Base-by-base conservation (phyloP, 2,329 filamentous ascomycete genomes). In the Colletotrichum spaethianum region DNA sequence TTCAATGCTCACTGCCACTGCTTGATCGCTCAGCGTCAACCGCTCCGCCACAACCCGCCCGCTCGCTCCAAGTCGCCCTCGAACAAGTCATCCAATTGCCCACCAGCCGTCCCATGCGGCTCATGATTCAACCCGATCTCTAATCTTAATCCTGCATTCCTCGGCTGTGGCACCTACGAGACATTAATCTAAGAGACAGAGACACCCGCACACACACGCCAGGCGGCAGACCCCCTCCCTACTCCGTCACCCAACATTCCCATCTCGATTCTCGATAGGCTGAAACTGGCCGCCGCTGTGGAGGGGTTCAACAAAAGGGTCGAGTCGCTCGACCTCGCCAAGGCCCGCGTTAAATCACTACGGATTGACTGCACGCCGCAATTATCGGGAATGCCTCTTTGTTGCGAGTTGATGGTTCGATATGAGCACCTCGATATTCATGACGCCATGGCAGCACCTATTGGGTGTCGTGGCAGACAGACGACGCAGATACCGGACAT, bases 71-170 rank as follows among this genome's bases (percentile, higher is more conserved):
- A 12, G n/a, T 23, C 44, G n/a, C n/a, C 23, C 9, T 31, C 26
- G 9, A 12, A 31, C 57, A 23, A 44, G n/a, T 26, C 66, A 63
- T 31, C 50, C 66, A 52, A 67, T 61, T 61, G 36, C 28, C 31
- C 42, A 20, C 36, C 44, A 28, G 16, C 36, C 20, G 20, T 23
- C 18, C 20, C 44, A 50, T 62, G 31, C 44, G 55, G 23, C 9
- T 28, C 33, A 33, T 71, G 64, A 46, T 42, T 63, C 69, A 63
- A 33, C 5, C 18, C 55, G 63, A 62, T 70, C 64, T 36, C 64
- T 66, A 50, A 71, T 71, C 57, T 71, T 67, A 68, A 28, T 68
- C 42, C 48, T 67, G 69, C 69, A 53, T 71, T 50, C 64, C 65
- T 70, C 69, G 57, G 63, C 42, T 33, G 23, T 36, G 40, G 46